Evolutionary conservation across 805 yeast genomes (phyloP).

Genomic region (Candida michaelii): DNA sequence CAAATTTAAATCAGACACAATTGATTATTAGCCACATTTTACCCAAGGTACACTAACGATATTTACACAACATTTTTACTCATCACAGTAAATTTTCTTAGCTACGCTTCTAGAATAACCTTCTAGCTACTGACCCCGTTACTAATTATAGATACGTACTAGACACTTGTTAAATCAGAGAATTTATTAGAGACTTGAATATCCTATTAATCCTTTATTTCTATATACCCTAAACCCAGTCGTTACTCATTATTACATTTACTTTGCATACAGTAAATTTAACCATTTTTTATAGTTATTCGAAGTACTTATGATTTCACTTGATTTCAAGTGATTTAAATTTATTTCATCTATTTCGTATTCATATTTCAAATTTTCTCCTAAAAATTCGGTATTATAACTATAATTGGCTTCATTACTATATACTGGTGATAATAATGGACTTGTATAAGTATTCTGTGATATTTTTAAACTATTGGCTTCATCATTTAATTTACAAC

Average conservation of each 20-base stretch:
- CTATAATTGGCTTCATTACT: not conserved
- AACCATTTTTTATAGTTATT: slow-evolving; percentile 17
- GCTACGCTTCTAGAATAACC: too few relatives aligned
- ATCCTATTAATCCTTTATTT: slow-evolving; percentile 5
- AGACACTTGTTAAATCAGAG: too few relatives aligned
- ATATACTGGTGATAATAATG: slow-evolving; percentile 30
- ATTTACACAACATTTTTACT: not conserved
- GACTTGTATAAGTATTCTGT: slow-evolving; percentile 19
- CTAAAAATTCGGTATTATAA: not conserved
- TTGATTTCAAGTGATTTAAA: slow-evolving; percentile 11
- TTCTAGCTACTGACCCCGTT: too few relatives aligned
- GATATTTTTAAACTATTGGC: slow-evolving; percentile 14
- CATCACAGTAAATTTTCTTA: not conserved
- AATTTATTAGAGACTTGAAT: not conserved
- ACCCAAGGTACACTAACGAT: not conserved
- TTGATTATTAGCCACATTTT: not conserved
- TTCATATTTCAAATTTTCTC: slow-evolving; percentile 1
- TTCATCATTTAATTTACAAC: slow-evolving; percentile 36
- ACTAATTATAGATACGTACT: too few relatives aligned
- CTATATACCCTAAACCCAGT: slow-evolving; percentile 3
- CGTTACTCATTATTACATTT: slow-evolving; percentile 1
- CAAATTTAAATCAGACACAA: not conserved
- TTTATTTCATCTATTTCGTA: slow-evolving; percentile 14
- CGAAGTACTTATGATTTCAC: slow-evolving; percentile 10
- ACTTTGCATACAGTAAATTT: slow-evolving; percentile 12